A percentile compares a stretch with the other conserved stretches of the same genome.
Conservation (phyloP, 768 basidiomycete genomes). For the Lactifluus pinguis region DNA sequence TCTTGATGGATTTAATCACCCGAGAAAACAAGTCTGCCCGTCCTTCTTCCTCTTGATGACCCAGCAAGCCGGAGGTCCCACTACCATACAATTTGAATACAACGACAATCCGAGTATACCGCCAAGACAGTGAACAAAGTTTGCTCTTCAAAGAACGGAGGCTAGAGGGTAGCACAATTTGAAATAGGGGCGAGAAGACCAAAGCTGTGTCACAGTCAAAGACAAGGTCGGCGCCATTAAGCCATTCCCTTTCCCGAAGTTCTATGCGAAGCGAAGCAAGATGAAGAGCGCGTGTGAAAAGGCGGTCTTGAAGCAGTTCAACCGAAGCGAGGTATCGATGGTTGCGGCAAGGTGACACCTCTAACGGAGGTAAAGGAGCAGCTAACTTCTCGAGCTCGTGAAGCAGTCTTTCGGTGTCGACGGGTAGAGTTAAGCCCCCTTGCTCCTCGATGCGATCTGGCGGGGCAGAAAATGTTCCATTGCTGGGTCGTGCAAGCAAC, state of each 20-base stretch:
- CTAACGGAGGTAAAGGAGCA: background rate
- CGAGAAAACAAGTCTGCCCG: background rate
- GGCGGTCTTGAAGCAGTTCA: slow-evolving; percentile 57
- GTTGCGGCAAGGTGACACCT: slow-evolving; percentile 23
- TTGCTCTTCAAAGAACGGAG: slow-evolving; percentile 35
- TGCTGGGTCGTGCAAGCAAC: slow-evolving; percentile 26
- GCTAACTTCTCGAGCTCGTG: slow-evolving; percentile 1
- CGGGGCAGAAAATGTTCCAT: background rate
- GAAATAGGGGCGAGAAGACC: slow-evolving; percentile 37
- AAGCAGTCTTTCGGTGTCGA: background rate
- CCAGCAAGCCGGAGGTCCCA: slow-evolving; percentile 38
- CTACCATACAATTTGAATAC: slow-evolving; percentile 36
- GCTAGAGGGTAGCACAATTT: slow-evolving; percentile 37
- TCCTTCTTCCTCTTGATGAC: slow-evolving; percentile 28
- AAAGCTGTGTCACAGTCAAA: slow-evolving; percentile 54
- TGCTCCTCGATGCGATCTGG: background rate
- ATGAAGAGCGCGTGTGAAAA: slow-evolving; percentile 44
- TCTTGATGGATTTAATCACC: slow-evolving; percentile 60
- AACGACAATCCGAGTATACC: slow-evolving; percentile 44
- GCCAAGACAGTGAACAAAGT: slow-evolving; percentile 54
- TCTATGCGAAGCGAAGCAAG: slow-evolving; percentile 38
- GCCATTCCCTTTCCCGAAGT: slow-evolving; percentile 54
- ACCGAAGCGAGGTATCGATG: slow-evolving; percentile 68
- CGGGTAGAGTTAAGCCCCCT: background rate
- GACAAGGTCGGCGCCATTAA: slow-evolving; percentile 57